phyloP scores from a whole-genome alignment of 495 filamentous ascomycete genomes.

The Rhypophila decipiens region DNA sequence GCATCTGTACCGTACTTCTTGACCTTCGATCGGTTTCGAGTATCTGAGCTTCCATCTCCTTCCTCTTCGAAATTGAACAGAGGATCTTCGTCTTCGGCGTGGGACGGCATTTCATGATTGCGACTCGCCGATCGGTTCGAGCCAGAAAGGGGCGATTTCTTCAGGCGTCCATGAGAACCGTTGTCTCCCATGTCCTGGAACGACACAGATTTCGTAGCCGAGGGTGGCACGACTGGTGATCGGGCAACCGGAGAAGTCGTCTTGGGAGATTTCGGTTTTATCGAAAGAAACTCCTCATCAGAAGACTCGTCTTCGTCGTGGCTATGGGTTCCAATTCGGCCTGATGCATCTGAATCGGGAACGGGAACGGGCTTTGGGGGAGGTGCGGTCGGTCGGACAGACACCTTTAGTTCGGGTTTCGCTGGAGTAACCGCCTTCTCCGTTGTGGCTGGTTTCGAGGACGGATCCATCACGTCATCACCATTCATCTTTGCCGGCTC shows the following conservation, averaged over 20 bases:
- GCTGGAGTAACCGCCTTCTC: neutral
- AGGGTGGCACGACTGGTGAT: constrained; percentile 7
- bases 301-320: constrained; percentile 27
- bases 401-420: constrained; percentile 2
- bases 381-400: constrained; percentile 15
- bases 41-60: neutral
- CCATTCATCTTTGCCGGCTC: constrained; percentile 25
- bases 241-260: constrained; percentile 9
- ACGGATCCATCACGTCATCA: neutral
- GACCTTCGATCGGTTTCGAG: neutral
- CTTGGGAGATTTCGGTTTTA: constrained; percentile 17
- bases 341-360: too few species aligned
- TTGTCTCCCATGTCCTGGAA: neutral
- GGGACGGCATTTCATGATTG: neutral
- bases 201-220: constrained; percentile 6
- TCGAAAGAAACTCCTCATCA: constrained; percentile 28
- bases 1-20: constrained; percentile 17
- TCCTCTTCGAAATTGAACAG: constrained; percentile 26
- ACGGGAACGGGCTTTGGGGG: too few species aligned
- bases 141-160: neutral
- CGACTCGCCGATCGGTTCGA: neutral
- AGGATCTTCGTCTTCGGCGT: constrained; percentile 14
- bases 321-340: too few species aligned
- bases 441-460: neutral
- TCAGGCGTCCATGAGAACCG: neutral